These are phyloP conservation scores for Pyricularia sp. DNA, from an alignment of 2,329 filamentous ascomycete genomes.

Conservation along the genomic window DNA sequence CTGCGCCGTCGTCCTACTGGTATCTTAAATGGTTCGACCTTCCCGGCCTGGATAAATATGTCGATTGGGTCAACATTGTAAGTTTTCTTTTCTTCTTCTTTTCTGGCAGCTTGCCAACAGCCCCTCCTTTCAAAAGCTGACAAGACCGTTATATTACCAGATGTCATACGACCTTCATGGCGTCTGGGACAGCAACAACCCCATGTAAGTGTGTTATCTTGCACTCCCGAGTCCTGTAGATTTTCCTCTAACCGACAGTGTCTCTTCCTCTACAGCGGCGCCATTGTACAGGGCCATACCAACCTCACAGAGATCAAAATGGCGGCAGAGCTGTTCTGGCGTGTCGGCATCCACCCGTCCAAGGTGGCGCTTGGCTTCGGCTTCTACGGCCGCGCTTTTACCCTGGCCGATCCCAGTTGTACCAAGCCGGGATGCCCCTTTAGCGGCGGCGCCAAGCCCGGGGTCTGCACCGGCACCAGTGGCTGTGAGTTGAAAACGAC, in stretches of 20 bases:
- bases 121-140: no score
- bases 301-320: constrained; percentile 36
- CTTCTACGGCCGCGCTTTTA: constrained; percentile 28
- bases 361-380: constrained; percentile 32
- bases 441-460: constrained; percentile 9
- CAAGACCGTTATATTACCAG: constrained; percentile 21
- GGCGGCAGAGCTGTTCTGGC: constrained; percentile 34
- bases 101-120: no score
- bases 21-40: constrained; percentile 19
- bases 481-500: no score
- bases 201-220: no score
- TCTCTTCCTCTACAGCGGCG: constrained; percentile 15
- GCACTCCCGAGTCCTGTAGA: no score
- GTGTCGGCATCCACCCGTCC: constrained; percentile 25
- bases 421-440: constrained; percentile 14
- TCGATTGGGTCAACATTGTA: constrained; percentile 17
- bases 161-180: constrained; percentile 35
- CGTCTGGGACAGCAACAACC: constrained; percentile 17
- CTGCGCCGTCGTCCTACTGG: constrained; percentile 13
- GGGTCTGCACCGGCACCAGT: constrained; percentile 1
- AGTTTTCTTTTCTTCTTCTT: no score
- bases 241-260: not conserved
- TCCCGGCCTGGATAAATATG: constrained; percentile 10
- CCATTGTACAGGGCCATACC: constrained; percentile 28
- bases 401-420: constrained; percentile 11